These are phyloP conservation scores for Penstemon barbatus DNA, from an alignment of 257 asterid species.

Conservation along the genomic window DNA sequence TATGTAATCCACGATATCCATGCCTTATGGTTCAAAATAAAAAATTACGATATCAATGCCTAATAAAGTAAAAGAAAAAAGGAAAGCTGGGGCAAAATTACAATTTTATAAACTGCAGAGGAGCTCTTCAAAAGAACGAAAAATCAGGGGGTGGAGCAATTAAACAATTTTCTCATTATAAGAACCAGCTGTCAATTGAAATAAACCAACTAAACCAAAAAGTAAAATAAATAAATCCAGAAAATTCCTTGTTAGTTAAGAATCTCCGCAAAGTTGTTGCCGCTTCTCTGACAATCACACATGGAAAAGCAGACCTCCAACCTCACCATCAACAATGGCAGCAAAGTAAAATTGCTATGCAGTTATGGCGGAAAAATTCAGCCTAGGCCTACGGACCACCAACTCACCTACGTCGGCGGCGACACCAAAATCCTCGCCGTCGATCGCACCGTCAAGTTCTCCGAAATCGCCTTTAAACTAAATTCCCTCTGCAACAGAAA, in stretches of 20 bases:
- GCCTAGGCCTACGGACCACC: conserved; percentile 50
- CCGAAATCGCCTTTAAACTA: conserved; percentile 48
- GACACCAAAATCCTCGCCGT: conserved; percentile 75
- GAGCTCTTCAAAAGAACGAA: not conserved
- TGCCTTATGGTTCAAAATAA: too few species aligned
- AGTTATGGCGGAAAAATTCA: conserved; percentile 80
- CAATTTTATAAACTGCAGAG: conserved; percentile 5
- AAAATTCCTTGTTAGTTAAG: conserved; percentile 26
- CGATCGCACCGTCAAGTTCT: conserved; percentile 53
- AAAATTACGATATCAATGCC: too few species aligned
- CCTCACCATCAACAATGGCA: conserved; percentile 20
- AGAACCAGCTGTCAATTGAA: conserved; percentile 15
- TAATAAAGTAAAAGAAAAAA: too few species aligned
- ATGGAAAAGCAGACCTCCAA: conserved; percentile 41
- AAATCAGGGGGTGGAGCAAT: conserved; percentile 2
- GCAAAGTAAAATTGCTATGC: conserved; percentile 60
- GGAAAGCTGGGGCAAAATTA: not conserved
- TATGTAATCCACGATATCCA: too few species aligned
- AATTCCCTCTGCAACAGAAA: conserved; percentile 32
- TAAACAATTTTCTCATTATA: conserved; percentile 21
- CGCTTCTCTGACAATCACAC: conserved; percentile 19
- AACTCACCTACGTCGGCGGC: conserved; percentile 74
- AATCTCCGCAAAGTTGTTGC: conserved; percentile 22
- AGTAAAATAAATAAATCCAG: not conserved
- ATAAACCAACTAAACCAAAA: conserved; percentile 21